Percentiles rank a stretch among this genome's conserved stretches.
Evolutionary conservation across 768 basidiomycete genomes (phyloP).

Genomic region (Pisolithus marmoratus): DNA sequence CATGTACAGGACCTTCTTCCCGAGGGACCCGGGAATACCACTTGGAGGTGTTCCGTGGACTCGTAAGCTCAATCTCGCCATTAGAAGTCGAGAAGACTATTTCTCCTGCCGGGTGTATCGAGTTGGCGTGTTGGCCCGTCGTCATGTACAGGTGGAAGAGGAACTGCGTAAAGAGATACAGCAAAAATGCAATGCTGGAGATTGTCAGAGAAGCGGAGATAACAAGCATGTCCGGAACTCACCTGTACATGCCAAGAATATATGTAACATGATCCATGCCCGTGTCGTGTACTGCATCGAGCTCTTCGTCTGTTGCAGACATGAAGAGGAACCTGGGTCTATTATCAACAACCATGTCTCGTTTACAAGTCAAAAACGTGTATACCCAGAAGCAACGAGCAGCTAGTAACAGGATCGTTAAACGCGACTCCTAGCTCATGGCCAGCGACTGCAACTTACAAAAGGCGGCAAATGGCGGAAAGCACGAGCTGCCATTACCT

Average conservation of each 20-base stretch:
- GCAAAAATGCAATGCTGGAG: conserved; percentile 61
- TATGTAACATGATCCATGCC: conserved; percentile 94
- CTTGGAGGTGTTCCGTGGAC: conserved; percentile 34
- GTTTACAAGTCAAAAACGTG: background rate
- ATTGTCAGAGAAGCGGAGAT: background rate
- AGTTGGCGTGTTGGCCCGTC: conserved; percentile 52
- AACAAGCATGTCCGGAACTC: conserved; percentile 7
- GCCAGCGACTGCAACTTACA: conserved; percentile 42
- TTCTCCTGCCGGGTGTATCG: background rate
- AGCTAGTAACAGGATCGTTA: conserved; percentile 36
- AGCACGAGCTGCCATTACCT: conserved; percentile 42
- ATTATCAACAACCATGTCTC: background rate
- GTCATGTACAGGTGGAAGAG: conserved; percentile 66
- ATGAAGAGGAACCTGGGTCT: conserved; percentile 72
- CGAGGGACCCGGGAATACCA: conserved; percentile 64
- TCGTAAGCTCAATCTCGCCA: conserved; percentile 39
- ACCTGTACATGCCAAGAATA: conserved; percentile 80
- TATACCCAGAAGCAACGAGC: conserved; percentile 68
- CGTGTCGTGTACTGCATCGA: conserved; percentile 57
- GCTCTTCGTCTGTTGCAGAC: conserved; percentile 90
- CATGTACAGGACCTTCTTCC: conserved; percentile 33
- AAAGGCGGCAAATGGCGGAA: conserved; percentile 89
- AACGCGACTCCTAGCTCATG: conserved; percentile 1
- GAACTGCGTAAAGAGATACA: conserved; percentile 69
- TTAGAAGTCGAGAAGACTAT: conserved; percentile 22